Evolutionary conservation across 78 protist genomes (phyloP), one percentile per base, ranked within the genome.

Genomic region (Dictyostelium intermedium): DNA sequence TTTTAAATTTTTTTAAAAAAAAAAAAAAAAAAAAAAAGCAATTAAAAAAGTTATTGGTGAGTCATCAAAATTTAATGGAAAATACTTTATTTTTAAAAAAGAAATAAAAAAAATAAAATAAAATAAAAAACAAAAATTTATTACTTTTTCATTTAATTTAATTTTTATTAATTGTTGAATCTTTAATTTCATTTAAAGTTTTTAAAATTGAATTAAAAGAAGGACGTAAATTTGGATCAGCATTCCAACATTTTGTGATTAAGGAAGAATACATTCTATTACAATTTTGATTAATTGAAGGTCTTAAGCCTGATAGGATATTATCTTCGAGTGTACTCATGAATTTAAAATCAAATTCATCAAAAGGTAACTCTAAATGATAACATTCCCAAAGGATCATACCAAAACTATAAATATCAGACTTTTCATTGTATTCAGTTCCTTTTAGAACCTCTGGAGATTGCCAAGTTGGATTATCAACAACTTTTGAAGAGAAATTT

Each of bases 401-500:
- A 6, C 95, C 97, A 61, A 81, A 95, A 37, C 95, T 91, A 43
- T 91, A 95, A 25, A 95, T 84, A 81, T 91, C 97, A 2, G 93
- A 83, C 47, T 84, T 86, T 50, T 95, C 93, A 27, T 85, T 87
- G 50, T 86, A 86, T 30, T 85, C 94, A 2, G 27, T 43, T 5
- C 72, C 84, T 39, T 73, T 85, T 23, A 95, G n/a, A 2, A 95
- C 91, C 53, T 95, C 97, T 5, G 97, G 97, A 13, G 95, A 87
- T 43, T 87, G 43, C 96, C 96, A 94, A 5, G 84, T 94, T 43
- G 96, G 96, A 79, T 94, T 94, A 39, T 86, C 96, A 0, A 94
- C 96, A 11, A 83, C 86, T 30, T 84, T 82, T 11, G 93, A 87
- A 25, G 80, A 79, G 60, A 92, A 86, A 6, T 85, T 72, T 56